Evolutionary conservation across 768 basidiomycete species (phyloP).

Genomic region (Mycena latifolia): DNA sequence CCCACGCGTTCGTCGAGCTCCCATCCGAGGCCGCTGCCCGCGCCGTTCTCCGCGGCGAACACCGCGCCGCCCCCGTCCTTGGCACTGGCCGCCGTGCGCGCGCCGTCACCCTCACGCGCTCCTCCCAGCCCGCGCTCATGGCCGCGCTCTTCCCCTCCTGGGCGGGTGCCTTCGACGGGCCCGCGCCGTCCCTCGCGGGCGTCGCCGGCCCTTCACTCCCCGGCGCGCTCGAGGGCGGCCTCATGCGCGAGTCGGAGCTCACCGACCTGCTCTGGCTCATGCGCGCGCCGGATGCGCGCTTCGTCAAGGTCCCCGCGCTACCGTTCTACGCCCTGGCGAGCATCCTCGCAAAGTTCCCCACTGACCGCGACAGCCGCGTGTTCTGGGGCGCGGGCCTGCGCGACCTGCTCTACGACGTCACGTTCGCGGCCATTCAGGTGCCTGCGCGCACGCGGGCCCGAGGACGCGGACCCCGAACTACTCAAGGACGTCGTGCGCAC

Average conservation of each 20-base stretch:
- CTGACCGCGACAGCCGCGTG: conserved; percentile 79
- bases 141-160: conserved; percentile 86
- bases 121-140: conserved; percentile 87
- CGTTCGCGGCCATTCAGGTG: conserved; percentile 68
- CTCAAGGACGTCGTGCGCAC: conserved; percentile 58
- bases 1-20: conserved; percentile 88
- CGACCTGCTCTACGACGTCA: conserved; percentile 72
- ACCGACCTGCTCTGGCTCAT: conserved; percentile 77
- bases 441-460: conserved; percentile 63
- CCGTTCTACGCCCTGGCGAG: conserved; percentile 86
- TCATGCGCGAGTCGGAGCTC: conserved; percentile 78
- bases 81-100: conserved; percentile 84
- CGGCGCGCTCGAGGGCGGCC: conserved; percentile 70
- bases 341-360: conserved; percentile 82
- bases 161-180: conserved; percentile 80
- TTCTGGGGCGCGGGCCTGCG: conserved; percentile 76
- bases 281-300: conserved; percentile 85
- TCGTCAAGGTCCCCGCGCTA: conserved; percentile 86
- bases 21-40: conserved; percentile 70
- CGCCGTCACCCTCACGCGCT: conserved; percentile 86
- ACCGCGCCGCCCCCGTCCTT: conserved; percentile 65
- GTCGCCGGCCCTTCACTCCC: conserved; percentile 70
- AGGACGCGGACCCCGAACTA: conserved; percentile 56
- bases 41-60: conserved; percentile 72
- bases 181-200: conserved; percentile 75